Conservation (phyloP, 371 early-diverging fungal species). For the Saksenaea oblongispora region DNA sequence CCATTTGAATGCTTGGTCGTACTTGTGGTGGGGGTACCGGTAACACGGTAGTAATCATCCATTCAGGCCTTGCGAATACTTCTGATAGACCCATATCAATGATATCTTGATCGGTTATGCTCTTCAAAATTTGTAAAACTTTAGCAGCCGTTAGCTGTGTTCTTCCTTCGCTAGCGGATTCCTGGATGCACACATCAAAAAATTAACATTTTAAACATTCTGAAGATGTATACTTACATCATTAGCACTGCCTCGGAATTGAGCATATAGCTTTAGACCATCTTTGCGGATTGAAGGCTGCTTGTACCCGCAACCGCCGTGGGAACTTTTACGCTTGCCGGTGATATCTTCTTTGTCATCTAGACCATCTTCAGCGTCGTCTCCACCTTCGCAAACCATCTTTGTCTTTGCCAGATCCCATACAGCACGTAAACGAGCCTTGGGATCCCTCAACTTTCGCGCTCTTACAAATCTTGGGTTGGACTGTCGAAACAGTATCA, state of each 20-base stretch:
- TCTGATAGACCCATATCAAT: conserved; percentile 90
- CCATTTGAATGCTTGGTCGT: conserved; percentile 98
- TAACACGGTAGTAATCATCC: conserved; percentile 96
- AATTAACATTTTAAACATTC: conserved; percentile 8
- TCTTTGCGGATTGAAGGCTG: conserved; percentile 94
- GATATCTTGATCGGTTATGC: conserved; percentile 91
- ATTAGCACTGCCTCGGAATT: conserved; percentile 57
- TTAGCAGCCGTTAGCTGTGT: conserved; percentile 81
- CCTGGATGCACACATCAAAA: conserved; percentile 23
- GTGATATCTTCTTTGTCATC: conserved; percentile 50
- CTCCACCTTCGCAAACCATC: conserved; percentile 87
- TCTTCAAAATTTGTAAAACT: conserved; percentile 88
- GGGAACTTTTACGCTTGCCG: conserved; percentile 57
- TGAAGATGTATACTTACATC: conserved; percentile 47
- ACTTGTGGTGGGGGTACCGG: conserved; percentile 99
- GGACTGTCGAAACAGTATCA: conserved; percentile 40
- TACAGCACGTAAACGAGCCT: conserved; percentile 81
- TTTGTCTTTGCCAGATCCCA: conserved; percentile 92
- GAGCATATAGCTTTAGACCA: conserved; percentile 85
- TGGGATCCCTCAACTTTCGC: conserved; percentile 73
- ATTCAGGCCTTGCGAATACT: conserved; percentile 97
- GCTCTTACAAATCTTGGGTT: conserved; percentile 77
- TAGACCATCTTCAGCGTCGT: conserved; percentile 59
- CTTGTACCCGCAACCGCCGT: conserved; percentile 93
- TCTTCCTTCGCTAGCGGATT: conserved; percentile 65